These are phyloP conservation scores for Lipomyces oligophaga DNA, from an alignment of 805 yeast genomes.

Conservation along the genomic window DNA sequence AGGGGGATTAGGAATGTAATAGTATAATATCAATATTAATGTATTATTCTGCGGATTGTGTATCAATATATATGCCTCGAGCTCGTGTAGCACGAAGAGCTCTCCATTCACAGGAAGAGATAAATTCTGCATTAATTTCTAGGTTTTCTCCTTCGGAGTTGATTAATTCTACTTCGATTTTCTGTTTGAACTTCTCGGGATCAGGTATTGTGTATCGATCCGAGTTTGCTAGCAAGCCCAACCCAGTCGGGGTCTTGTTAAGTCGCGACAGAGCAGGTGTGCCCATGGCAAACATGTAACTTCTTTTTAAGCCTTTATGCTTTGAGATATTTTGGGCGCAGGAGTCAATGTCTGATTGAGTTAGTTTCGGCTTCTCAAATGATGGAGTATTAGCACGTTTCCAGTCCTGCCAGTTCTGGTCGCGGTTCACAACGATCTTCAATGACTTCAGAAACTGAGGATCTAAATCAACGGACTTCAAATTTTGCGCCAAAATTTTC, in stretches of 20 bases:
- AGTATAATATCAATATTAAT: no score
- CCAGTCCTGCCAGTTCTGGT: slow-evolving; percentile 37
- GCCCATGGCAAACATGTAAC: slow-evolving; percentile 35
- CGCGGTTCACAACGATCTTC: slow-evolving; percentile 29
- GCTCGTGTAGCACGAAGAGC: slow-evolving; percentile 43
- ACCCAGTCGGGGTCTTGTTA: slow-evolving; percentile 44
- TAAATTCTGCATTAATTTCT: slow-evolving; percentile 18
- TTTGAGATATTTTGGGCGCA: slow-evolving; percentile 5
- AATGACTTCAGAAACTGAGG: slow-evolving; percentile 22
- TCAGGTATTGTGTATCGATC: slow-evolving; percentile 30
- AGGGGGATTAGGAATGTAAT: no score
- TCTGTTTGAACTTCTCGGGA: slow-evolving; percentile 19
- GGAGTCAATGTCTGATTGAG: slow-evolving; percentile 3
- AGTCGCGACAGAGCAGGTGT: slow-evolving; percentile 35
- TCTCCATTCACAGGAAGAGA: slow-evolving; percentile 42
- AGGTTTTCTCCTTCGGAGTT: slow-evolving; percentile 31
- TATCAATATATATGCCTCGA: slow-evolving; percentile 36
- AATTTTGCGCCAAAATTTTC: slow-evolving; percentile 1
- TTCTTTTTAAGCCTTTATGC: slow-evolving; percentile 28
- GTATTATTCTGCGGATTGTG: no score
- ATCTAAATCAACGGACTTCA: slow-evolving; percentile 21
- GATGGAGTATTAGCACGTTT: slow-evolving; percentile 36
- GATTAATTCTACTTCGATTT: slow-evolving; percentile 8
- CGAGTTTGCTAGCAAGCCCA: slow-evolving; percentile 35
- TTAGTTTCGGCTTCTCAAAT: slow-evolving; percentile 26